A percentile compares a stretch with the other conserved stretches of the same genome.
Evolutionary conservation across 306 rosid genomes (phyloP).

Genomic region (Coriaria nepalensis): DNA sequence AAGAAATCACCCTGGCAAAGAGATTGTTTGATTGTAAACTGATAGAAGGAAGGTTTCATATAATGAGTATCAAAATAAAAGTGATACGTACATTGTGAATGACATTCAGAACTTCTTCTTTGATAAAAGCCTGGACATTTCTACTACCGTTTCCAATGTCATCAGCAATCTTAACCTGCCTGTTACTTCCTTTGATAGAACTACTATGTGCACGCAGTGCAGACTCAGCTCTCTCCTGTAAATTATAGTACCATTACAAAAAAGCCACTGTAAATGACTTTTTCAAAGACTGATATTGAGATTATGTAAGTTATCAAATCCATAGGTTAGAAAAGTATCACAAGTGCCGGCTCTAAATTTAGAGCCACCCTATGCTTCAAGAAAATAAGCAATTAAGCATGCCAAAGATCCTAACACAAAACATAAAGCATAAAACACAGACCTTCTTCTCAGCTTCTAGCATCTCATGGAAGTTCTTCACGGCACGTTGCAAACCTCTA

Average conservation of each 20-base stretch:
- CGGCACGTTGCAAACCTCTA: constrained; percentile 66
- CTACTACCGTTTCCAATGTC: constrained; percentile 34
- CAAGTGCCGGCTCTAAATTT: neutral
- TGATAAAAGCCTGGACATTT: constrained; percentile 46
- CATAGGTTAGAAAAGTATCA: neutral
- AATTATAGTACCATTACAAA: constrained; percentile 10
- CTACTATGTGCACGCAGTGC: constrained; percentile 93
- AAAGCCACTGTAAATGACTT: constrained; percentile 6
- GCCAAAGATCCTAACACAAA: constrained; percentile 1
- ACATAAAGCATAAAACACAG: constrained; percentile 9
- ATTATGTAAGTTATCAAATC: constrained; percentile 1
- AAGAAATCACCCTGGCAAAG: constrained; percentile 63
- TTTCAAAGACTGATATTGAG: neutral
- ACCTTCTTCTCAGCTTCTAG: constrained; percentile 95
- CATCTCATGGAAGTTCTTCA: constrained; percentile 52
- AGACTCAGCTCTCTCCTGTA: constrained; percentile 80
- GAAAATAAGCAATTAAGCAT: neutral
- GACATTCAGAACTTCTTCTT: constrained; percentile 54
- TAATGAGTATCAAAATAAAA: neutral
- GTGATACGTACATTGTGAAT: constrained; percentile 50
- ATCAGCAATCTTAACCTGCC: constrained; percentile 36
- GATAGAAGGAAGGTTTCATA: too few species aligned
- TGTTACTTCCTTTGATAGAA: constrained; percentile 42
- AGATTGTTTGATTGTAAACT: constrained; percentile 15
- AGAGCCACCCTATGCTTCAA: neutral